A percentile compares a stretch with the other conserved stretches of the same genome.
phyloP scores from a whole-genome alignment of 2,329 filamentous ascomycete species.

The Arthrobotrys sphaeroides region DNA sequence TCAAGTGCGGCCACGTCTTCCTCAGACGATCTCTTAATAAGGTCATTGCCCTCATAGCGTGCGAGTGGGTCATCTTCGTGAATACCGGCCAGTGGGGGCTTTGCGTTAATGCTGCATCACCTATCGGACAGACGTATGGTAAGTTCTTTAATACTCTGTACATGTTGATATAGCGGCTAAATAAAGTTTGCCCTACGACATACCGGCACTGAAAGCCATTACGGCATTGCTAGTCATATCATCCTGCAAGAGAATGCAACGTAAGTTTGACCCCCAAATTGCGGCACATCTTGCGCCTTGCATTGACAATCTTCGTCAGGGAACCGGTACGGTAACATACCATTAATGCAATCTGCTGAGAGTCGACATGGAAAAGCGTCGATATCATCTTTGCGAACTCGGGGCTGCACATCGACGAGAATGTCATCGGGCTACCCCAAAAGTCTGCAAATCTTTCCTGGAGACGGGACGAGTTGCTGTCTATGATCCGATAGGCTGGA shows the following conservation, averaged over 20 bases:
- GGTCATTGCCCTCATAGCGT: slow-evolving; percentile 46
- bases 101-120: slow-evolving; percentile 47
- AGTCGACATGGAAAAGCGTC: slow-evolving; percentile 45
- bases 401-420: slow-evolving; percentile 46
- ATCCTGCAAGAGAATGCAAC: slow-evolving; percentile 39
- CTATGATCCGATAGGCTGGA: slow-evolving; percentile 41
- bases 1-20: slow-evolving; percentile 43
- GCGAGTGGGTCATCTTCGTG: slow-evolving; percentile 49
- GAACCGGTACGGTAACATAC: slow-evolving; percentile 22
- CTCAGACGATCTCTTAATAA: slow-evolving; percentile 40
- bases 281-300: not conserved
- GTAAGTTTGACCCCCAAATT: slow-evolving; percentile 12
- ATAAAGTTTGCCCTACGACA: slow-evolving; percentile 3
- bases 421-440: slow-evolving; percentile 48
- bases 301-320: not conserved
- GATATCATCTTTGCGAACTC: slow-evolving; percentile 44
- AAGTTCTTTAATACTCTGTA: slow-evolving; percentile 8
- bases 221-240: slow-evolving; percentile 54
- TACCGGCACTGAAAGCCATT: slow-evolving; percentile 52
- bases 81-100: slow-evolving; percentile 49
- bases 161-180: not conserved
- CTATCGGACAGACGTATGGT: slow-evolving; percentile 9
- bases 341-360: slow-evolving; percentile 51
- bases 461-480: slow-evolving; percentile 42
- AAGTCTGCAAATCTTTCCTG: slow-evolving; percentile 52